Evolutionary conservation across 164 flowering plant species (phyloP).

Genomic region (Sedum album): DNA sequence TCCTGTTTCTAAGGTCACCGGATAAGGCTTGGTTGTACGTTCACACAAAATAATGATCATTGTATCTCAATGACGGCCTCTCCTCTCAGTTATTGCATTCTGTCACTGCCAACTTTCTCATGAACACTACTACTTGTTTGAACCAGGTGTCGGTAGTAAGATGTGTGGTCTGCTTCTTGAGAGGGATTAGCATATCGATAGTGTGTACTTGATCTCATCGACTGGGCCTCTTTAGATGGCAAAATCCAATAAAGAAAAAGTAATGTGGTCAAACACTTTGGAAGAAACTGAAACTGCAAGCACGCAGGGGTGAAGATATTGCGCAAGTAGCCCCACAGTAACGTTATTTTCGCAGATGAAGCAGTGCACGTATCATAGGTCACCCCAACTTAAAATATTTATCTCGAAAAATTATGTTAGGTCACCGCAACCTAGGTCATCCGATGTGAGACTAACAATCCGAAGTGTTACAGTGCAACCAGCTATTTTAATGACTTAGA

Average conservation of each 20-base stretch:
- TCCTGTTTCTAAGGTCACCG: not conserved
- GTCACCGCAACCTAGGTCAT: too few relatives aligned
- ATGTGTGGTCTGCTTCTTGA: not conserved
- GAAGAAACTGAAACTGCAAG: not conserved
- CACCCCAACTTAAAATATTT: too few relatives aligned
- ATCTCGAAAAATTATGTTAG: too few relatives aligned
- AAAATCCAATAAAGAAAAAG: not conserved
- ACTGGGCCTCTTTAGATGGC: not conserved
- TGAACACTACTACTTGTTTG: not conserved
- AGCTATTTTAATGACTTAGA: not conserved
- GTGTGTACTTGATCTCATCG: constrained; percentile 4
- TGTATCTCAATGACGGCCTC: not conserved
- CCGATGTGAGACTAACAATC: too few relatives aligned
- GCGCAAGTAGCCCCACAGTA: not conserved
- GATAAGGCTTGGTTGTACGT: not conserved
- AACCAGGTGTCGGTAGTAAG: not conserved
- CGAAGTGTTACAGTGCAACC: too few relatives aligned
- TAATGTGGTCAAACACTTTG: not conserved
- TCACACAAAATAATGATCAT: not conserved
- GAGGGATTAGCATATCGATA: not conserved
- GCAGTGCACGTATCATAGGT: too few relatives aligned
- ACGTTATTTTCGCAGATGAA: not conserved
- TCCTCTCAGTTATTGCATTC: not conserved
- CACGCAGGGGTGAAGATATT: not conserved
- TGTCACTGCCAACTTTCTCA: not conserved